Percentiles rank a stretch among this genome's conserved stretches.
These are phyloP conservation scores for Exophiala xenobiotica DNA, from an alignment of 2,329 filamentous ascomycete species.

Conservation along the genomic window DNA sequence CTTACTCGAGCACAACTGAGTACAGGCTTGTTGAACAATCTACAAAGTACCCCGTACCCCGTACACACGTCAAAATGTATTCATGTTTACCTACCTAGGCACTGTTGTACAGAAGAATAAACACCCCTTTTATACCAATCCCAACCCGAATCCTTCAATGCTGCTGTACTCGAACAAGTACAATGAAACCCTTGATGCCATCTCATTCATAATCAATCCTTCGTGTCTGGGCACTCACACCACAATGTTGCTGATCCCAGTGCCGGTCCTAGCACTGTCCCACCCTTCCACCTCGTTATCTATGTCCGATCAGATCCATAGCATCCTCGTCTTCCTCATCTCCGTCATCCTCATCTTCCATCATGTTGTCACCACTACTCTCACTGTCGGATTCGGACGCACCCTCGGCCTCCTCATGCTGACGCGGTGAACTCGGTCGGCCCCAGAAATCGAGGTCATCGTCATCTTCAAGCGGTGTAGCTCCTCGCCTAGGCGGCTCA, in stretches of 20 bases:
- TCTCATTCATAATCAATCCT: not conserved
- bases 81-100: no score
- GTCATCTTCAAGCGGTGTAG: conserved; percentile 43
- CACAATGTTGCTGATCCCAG: no score
- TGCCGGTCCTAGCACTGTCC: no score
- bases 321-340: conserved; percentile 47
- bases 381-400: conserved; percentile 33
- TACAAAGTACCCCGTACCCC: no score
- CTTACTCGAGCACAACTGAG: no score
- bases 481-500: conserved; percentile 5
- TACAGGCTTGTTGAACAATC: no score
- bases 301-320: conserved; percentile 54
- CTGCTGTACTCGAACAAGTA: not conserved
- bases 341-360: conserved; percentile 50
- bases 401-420: conserved; percentile 33
- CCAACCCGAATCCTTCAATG: no score
- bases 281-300: conserved; percentile 35
- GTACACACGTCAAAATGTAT: no score
- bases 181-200: not conserved
- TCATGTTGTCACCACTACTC: conserved; percentile 47
- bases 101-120: no score
- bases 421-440: conserved; percentile 41
- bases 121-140: no score
- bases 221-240: not conserved
- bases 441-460: conserved; percentile 62